Evolutionary conservation across 1,139 yeast genomes (phyloP).

Genomic region (Lodderomyces elongisporus): DNA sequence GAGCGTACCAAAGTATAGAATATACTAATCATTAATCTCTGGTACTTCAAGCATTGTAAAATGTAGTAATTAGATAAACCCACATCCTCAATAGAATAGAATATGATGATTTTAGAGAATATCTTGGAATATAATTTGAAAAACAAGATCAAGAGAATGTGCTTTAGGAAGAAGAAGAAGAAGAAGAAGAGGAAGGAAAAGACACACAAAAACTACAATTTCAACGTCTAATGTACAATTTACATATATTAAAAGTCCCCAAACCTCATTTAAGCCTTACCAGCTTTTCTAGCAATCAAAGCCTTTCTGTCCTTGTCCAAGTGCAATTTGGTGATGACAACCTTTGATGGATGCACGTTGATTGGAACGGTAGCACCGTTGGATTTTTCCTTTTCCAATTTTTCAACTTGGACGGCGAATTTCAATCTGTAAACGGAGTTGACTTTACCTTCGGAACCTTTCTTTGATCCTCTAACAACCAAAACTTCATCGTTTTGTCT

Average conservation of each 20-base stretch:
- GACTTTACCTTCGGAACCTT: slow-evolving; percentile 99
- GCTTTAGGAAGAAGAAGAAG: no score
- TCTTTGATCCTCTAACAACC: slow-evolving; percentile 98
- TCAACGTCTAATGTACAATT: not conserved
- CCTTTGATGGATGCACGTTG: slow-evolving; percentile 98
- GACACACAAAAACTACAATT: no score
- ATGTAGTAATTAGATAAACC: no score
- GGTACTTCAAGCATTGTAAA: no score
- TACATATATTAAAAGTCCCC: not conserved
- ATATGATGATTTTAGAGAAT: no score
- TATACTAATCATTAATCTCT: no score
- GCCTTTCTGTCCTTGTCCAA: slow-evolving; percentile 99
- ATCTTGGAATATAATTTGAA: no score
- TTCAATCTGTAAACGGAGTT: slow-evolving; percentile 99
- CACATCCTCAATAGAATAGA: no score
- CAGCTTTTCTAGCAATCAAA: slow-evolving; percentile 63
- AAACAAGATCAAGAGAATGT: no score
- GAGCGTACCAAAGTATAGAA: no score
- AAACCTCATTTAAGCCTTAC: no score
- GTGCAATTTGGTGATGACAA: slow-evolving; percentile 97
- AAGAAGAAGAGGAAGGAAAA: no score
- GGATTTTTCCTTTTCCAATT: slow-evolving; percentile 96
- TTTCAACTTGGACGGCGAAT: slow-evolving; percentile 94
- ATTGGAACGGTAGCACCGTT: slow-evolving; percentile 98
- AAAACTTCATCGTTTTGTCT: slow-evolving; percentile 96